A percentile compares a stretch with the other conserved stretches of the same genome.
phyloP scores from a whole-genome alignment of 371 early-diverging fungal species.

The Enterocytospora artemiae region DNA sequence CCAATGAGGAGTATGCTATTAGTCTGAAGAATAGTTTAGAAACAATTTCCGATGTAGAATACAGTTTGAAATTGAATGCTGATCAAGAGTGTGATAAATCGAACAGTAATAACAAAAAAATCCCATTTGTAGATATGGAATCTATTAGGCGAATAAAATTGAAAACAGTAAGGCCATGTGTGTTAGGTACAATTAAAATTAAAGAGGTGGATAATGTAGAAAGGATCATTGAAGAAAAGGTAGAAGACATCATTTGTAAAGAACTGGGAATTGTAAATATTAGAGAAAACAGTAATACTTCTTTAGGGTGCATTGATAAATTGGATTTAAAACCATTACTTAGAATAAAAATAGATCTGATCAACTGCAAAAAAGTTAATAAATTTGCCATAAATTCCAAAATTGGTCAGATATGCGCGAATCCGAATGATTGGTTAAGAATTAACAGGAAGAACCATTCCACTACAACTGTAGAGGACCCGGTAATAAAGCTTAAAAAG shows the following conservation, averaged over 20 bases:
- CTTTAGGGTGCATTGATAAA: slow-evolving; percentile 61
- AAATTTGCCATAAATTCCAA: slow-evolving; percentile 69
- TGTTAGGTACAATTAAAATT: slow-evolving; percentile 59
- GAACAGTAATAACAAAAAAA: too few relatives aligned
- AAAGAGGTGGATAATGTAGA: slow-evolving; percentile 18
- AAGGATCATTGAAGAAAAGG: slow-evolving; percentile 20
- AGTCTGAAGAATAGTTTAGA: too few relatives aligned
- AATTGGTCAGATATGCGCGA: slow-evolving; percentile 75
- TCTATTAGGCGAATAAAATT: slow-evolving; percentile 66
- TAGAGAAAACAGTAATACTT: neutral
- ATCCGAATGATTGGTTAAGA: slow-evolving; percentile 75
- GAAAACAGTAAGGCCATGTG: slow-evolving; percentile 72
- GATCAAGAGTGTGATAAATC: too few relatives aligned
- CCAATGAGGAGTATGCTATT: too few relatives aligned
- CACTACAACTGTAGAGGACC: slow-evolving; percentile 8
- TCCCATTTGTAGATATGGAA: slow-evolving; percentile 64
- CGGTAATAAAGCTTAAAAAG: slow-evolving; percentile 1
- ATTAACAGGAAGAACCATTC: slow-evolving; percentile 62
- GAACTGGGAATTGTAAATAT: slow-evolving; percentile 6
- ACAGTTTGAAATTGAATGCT: too few relatives aligned
- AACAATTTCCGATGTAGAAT: too few relatives aligned
- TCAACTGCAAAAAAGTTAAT: slow-evolving; percentile 68
- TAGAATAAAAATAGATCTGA: slow-evolving; percentile 66
- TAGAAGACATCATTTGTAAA: neutral
- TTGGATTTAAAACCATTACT: slow-evolving; percentile 64